Percentiles rank a stretch among this genome's conserved stretches.
Evolutionary conservation across 345 rosid genomes (phyloP).

Genomic region (Lepidium didymum): DNA sequence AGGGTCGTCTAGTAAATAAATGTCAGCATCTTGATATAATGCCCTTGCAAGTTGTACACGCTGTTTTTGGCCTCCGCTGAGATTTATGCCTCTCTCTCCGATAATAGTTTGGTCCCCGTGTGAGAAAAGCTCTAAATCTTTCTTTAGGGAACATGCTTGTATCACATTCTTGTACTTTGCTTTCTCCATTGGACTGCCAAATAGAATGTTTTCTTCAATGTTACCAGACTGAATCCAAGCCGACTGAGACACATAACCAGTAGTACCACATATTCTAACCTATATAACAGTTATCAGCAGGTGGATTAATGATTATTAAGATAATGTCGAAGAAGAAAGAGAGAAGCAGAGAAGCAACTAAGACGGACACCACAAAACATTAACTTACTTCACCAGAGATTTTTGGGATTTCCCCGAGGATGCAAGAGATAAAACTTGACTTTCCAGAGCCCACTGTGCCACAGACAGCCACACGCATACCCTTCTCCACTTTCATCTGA

Average conservation of each 20-base stretch:
- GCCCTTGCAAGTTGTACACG: constrained; percentile 99
- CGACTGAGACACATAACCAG: constrained; percentile 97
- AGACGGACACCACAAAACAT: constrained; percentile 11
- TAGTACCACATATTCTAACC: constrained; percentile 90
- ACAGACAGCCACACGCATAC: constrained; percentile 99
- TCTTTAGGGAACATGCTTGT: constrained; percentile 91
- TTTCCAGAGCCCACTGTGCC: constrained; percentile 98
- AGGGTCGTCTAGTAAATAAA: constrained; percentile 96
- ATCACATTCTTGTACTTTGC: constrained; percentile 80
- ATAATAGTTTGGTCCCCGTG: constrained; percentile 98
- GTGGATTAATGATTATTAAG: not conserved
- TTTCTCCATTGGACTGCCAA: constrained; percentile 95
- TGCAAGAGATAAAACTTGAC: constrained; percentile 96
- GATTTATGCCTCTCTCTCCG: constrained; percentile 98
- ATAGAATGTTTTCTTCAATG: constrained; percentile 96
- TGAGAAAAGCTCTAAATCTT: constrained; percentile 93
- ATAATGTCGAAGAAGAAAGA: not conserved
- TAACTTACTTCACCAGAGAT: constrained; percentile 91
- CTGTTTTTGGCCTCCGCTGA: constrained; percentile 99
- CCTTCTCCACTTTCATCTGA: constrained; percentile 72
- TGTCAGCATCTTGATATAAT: constrained; percentile 96
- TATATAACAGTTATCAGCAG: constrained; percentile 30
- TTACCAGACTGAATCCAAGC: constrained; percentile 99
- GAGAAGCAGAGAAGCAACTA: not conserved
- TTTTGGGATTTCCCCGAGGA: constrained; percentile 98